phyloP scores from a whole-genome alignment of 495 filamentous ascomycete species.

The Entonaema liquescens region DNA sequence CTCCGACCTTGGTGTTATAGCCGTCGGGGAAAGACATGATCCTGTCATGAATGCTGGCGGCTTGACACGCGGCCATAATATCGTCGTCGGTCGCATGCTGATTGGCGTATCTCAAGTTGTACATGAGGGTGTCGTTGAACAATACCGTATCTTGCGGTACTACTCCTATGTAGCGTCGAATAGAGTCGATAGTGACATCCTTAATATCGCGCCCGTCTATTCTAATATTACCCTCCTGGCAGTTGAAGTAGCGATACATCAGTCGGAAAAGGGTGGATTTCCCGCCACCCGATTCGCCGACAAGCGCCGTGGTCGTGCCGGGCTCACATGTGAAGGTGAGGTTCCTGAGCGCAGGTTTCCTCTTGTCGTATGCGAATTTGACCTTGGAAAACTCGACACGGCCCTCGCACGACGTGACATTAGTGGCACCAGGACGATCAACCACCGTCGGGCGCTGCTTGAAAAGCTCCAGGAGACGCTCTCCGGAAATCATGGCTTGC shows the following conservation, averaged over 20 bases:
- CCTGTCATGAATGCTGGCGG: conserved; percentile 95
- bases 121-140: conserved; percentile 97
- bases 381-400: conserved; percentile 87
- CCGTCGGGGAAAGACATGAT: conserved; percentile 93
- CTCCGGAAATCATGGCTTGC: conserved; percentile 95
- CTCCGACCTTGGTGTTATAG: conserved; percentile 92
- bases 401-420: conserved; percentile 74
- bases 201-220: conserved; percentile 86
- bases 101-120: conserved; percentile 96
- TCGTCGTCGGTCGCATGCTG: conserved; percentile 84
- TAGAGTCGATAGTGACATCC: conserved; percentile 89
- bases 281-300: conserved; percentile 94
- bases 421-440: conserved; percentile 61
- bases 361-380: conserved; percentile 87
- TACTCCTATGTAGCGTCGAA: conserved; percentile 89
- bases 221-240: conserved; percentile 76
- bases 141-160: conserved; percentile 96
- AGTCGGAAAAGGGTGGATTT: conserved; percentile 98
- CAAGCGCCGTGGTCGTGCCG: conserved; percentile 93
- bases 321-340: conserved; percentile 83
- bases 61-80: conserved; percentile 86
- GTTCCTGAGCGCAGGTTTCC: conserved; percentile 84
- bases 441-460: conserved; percentile 87
- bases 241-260: conserved; percentile 94
- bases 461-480: conserved; percentile 94